A percentile compares a stretch with the other conserved stretches of the same genome.
Conservation (phyloP, 352 stramenopile species). For the Elongisporangium undulatum region DNA sequence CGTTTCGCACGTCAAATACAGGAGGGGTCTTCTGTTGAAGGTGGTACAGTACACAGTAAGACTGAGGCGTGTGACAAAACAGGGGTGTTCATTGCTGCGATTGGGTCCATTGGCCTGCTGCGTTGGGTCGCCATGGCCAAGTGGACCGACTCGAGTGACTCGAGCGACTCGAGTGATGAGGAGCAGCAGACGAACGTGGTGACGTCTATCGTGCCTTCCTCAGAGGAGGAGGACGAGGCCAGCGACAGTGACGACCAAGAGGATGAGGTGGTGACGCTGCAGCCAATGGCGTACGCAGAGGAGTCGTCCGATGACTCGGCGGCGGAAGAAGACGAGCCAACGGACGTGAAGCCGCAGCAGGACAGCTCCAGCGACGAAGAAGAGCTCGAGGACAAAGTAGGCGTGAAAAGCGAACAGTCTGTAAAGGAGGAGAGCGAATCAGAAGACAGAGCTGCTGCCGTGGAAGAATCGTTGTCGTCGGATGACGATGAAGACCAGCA, state of each 20-base stretch:
- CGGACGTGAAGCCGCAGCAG: slow-evolving; percentile 8
- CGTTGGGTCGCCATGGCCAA: neutral
- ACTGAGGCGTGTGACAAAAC: neutral
- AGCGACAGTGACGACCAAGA: slow-evolving; percentile 6
- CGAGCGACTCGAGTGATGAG: slow-evolving; percentile 7
- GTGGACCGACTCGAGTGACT: slow-evolving; percentile 4
- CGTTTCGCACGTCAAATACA: neutral
- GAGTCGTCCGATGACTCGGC: slow-evolving; percentile 8
- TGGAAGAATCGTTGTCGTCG: neutral
- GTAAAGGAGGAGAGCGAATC: neutral
- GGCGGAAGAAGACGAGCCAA: slow-evolving; percentile 3
- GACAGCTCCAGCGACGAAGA: slow-evolving; percentile 1
- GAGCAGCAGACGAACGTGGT: neutral
- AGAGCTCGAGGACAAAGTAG: neutral
- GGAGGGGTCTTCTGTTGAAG: neutral
- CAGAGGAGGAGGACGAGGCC: slow-evolving; percentile 9
- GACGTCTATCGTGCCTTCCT: neutral
- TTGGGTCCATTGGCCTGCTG: neutral
- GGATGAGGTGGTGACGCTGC: neutral
- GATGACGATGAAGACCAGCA: neutral
- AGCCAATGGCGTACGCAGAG: slow-evolving; percentile 4
- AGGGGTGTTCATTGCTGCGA: neutral
- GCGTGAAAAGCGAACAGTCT: neutral
- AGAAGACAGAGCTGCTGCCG: neutral
- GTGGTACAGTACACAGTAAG: too few species aligned